Conservation (phyloP, 139 green algal species). For the Auxenochlorella pyrenoidosa region DNA sequence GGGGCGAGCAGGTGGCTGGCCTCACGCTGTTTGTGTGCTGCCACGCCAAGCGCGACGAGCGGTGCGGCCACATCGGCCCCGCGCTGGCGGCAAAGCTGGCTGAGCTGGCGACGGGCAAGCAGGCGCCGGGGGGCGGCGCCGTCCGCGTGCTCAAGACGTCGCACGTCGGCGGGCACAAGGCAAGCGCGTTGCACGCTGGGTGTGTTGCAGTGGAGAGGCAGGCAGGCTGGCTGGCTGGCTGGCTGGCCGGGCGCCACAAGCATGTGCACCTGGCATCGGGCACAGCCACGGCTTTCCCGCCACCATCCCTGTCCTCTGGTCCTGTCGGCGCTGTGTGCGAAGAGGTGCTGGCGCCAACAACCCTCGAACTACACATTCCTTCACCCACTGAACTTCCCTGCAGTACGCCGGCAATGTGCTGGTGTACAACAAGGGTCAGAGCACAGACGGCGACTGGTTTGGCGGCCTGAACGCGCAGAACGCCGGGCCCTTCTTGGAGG, state of each 20-base stretch:
- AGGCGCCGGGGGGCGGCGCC: not conserved
- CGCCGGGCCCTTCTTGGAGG: constrained; percentile 34
- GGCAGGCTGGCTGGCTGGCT: too few relatives aligned
- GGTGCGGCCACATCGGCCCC: constrained; percentile 38
- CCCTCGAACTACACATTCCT: not conserved
- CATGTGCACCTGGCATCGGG: too few relatives aligned
- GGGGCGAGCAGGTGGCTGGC: not conserved
- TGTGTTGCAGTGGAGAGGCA: not conserved
- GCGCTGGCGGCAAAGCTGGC: constrained; percentile 36
- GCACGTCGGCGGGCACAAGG: constrained; percentile 60
- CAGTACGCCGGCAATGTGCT: constrained; percentile 65
- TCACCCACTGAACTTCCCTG: not conserved
- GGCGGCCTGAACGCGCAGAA: constrained; percentile 46
- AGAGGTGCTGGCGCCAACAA: too few relatives aligned
- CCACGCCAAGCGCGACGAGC: constrained; percentile 35
- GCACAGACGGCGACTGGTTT: constrained; percentile 61
- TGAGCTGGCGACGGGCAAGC: not conserved
- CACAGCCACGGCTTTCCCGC: too few relatives aligned
- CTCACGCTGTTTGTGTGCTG: constrained; percentile 31
- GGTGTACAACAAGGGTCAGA: constrained; percentile 32
- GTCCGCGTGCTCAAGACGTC: constrained; percentile 45
- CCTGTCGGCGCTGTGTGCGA: too few relatives aligned
- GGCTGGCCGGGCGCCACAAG: too few relatives aligned
- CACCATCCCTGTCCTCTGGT: too few relatives aligned
- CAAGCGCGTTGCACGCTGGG: not conserved